A percentile compares a stretch with the other conserved stretches of the same genome.
Conservation (phyloP, 345 rosid species). For the Rhizophora apiculata region DNA sequence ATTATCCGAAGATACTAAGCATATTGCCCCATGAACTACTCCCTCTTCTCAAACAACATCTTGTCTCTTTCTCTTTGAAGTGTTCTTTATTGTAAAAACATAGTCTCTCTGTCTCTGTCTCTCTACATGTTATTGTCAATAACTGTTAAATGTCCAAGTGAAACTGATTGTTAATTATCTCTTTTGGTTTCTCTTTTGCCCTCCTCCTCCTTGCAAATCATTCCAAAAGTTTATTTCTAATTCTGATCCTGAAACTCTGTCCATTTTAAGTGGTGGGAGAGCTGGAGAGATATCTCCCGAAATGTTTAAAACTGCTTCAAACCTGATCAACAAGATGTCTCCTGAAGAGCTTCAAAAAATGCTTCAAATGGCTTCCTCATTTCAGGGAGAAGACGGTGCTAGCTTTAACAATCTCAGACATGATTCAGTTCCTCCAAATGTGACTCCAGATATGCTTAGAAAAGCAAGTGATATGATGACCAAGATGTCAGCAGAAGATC, state of each 20-base stretch:
- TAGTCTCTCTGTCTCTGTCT: too few species aligned
- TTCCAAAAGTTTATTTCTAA: slow-evolving; percentile 57
- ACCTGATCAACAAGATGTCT: slow-evolving; percentile 81
- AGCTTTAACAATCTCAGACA: slow-evolving; percentile 40
- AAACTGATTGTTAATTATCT: too few species aligned
- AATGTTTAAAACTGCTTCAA: slow-evolving; percentile 76
- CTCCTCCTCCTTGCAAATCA: neutral
- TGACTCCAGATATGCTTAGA: slow-evolving; percentile 76
- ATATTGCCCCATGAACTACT: too few species aligned
- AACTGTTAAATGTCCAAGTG: too few species aligned
- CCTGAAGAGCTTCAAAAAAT: slow-evolving; percentile 83
- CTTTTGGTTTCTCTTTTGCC: neutral
- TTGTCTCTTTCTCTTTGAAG: too few species aligned
- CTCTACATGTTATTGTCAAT: too few species aligned
- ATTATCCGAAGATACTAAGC: too few species aligned
- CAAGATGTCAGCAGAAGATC: slow-evolving; percentile 70
- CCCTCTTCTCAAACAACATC: too few species aligned
- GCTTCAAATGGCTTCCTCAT: slow-evolving; percentile 82
- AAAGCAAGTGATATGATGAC: slow-evolving; percentile 76
- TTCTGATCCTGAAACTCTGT: slow-evolving; percentile 65
- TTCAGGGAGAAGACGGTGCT: slow-evolving; percentile 48
- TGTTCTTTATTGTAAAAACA: too few species aligned
- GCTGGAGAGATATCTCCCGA: neutral
- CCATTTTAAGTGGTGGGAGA: slow-evolving; percentile 46
- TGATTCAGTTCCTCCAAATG: slow-evolving; percentile 41